A percentile compares a stretch with the other conserved stretches of the same genome.
Conservation (phyloP, 2,329 filamentous ascomycete genomes). For the Trichoderma sp. region DNA sequence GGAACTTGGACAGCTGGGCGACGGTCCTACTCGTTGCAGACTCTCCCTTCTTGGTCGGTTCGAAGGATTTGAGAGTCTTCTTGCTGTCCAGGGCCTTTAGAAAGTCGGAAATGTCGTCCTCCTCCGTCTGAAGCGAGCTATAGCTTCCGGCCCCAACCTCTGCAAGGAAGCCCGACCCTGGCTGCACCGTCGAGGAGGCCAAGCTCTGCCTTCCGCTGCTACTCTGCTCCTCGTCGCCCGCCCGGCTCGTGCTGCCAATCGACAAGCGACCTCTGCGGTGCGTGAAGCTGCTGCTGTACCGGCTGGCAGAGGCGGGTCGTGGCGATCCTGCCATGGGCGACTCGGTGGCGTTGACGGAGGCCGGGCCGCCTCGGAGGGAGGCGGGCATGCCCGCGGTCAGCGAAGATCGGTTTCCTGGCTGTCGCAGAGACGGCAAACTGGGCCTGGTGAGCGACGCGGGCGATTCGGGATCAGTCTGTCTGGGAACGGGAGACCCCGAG, state of each 20-base stretch:
- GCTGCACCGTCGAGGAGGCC: slow-evolving; percentile 68
- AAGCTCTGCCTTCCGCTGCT: slow-evolving; percentile 81
- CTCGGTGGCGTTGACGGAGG: slow-evolving; percentile 62
- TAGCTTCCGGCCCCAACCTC: slow-evolving; percentile 68
- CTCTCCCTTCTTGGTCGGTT: slow-evolving; percentile 66
- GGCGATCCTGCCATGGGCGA: slow-evolving; percentile 75
- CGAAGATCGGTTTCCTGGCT: slow-evolving; percentile 69
- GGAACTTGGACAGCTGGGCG: slow-evolving; percentile 81
- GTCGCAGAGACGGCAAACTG: slow-evolving; percentile 50
- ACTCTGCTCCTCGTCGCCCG: slow-evolving; percentile 69
- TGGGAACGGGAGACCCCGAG: slow-evolving; percentile 77
- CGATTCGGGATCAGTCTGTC: slow-evolving; percentile 52
- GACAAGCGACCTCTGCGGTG: slow-evolving; percentile 80
- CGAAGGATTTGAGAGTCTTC: slow-evolving; percentile 82
- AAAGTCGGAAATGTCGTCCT: slow-evolving; percentile 92
- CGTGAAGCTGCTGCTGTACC: slow-evolving; percentile 93
- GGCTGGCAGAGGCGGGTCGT: slow-evolving; percentile 73
- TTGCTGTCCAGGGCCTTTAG: slow-evolving; percentile 84
- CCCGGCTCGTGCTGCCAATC: slow-evolving; percentile 70
- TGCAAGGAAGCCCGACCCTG: slow-evolving; percentile 77
- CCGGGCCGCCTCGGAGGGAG: slow-evolving; percentile 64
- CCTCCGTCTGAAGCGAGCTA: slow-evolving; percentile 71
- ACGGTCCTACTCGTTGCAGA: slow-evolving; percentile 73
- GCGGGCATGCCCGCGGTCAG: slow-evolving; percentile 75
- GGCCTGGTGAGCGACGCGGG: slow-evolving; percentile 56